Evolutionary conservation across 164 flowering plant species (phyloP).

Genomic region (Santalum album): DNA sequence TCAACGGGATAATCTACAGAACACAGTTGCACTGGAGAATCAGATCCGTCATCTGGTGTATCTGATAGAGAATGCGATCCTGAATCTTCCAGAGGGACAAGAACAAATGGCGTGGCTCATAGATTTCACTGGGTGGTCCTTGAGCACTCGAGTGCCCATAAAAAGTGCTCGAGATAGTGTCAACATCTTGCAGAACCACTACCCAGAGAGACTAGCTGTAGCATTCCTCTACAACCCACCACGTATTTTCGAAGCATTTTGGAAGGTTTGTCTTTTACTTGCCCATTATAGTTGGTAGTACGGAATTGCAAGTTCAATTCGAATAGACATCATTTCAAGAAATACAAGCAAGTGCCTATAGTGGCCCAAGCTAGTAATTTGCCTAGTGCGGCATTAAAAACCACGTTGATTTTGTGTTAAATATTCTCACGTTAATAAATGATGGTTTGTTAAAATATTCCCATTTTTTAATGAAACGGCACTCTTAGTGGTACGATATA

Average conservation of each 20-base stretch:
- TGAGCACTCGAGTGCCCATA: constrained; percentile 53
- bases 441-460: no score
- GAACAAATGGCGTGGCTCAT: constrained; percentile 93
- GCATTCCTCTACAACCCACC: constrained; percentile 94
- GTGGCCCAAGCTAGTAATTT: no score
- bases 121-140: constrained; percentile 84
- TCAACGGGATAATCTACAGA: constrained; percentile 54
- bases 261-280: constrained; percentile 56
- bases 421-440: no score
- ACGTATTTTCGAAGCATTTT: constrained; percentile 79
- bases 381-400: no score
- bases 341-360: no score
- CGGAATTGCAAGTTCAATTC: no score
- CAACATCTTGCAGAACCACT: constrained; percentile 72
- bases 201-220: constrained; percentile 80
- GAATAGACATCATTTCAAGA: no score
- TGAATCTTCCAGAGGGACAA: constrained; percentile 84
- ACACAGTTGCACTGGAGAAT: constrained; percentile 57
- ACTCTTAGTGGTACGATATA: no score
- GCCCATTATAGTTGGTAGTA: no score
- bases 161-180: constrained; percentile 67
- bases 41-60: constrained; percentile 86
- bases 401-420: no score
- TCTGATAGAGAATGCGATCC: constrained; percentile 82
- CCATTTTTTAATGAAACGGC: no score